Percentiles rank a stretch among this genome's conserved stretches.
Conservation (phyloP, 2,329 filamentous ascomycete genomes). For the Aspergillus niger region DNA sequence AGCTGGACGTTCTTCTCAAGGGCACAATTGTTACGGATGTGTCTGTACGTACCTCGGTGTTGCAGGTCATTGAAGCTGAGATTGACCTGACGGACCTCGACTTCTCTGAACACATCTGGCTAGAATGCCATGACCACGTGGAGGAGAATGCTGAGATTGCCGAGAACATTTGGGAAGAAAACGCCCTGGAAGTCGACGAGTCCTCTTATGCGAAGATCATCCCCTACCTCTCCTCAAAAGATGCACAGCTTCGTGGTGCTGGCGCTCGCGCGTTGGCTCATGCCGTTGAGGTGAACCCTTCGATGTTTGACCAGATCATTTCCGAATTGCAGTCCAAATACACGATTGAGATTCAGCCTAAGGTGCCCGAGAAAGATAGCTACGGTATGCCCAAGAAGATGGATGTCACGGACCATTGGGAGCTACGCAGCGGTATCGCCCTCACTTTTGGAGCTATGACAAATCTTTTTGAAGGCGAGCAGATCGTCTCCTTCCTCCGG, state of each 20-base stretch:
- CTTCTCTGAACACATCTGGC: constrained; percentile 89
- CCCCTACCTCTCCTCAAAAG: constrained; percentile 76
- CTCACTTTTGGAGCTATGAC: constrained; percentile 83
- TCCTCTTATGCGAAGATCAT: constrained; percentile 69
- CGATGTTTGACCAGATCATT: constrained; percentile 64
- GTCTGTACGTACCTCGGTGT: constrained; percentile 76
- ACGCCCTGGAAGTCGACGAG: constrained; percentile 69
- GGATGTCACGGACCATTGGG: constrained; percentile 87
- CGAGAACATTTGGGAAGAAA: constrained; percentile 92
- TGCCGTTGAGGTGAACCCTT: constrained; percentile 63
- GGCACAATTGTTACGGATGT: constrained; percentile 78
- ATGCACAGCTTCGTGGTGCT: constrained; percentile 78
- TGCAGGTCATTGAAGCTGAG: constrained; percentile 88
- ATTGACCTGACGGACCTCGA: constrained; percentile 86
- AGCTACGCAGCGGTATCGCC: constrained; percentile 84
- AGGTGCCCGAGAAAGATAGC: constrained; percentile 80
- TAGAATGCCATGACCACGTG: constrained; percentile 87
- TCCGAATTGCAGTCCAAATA: constrained; percentile 71
- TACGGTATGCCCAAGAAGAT: constrained; percentile 93
- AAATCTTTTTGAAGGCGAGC: constrained; percentile 64
- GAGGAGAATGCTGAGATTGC: constrained; percentile 84
- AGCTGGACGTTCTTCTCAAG: constrained; percentile 74
- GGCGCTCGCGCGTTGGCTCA: constrained; percentile 80
- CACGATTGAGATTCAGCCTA: constrained; percentile 75
- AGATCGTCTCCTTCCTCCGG: constrained; percentile 75